Evolutionary conservation across 306 rosid species (phyloP).

Genomic region (Erythrophleum fordii): DNA sequence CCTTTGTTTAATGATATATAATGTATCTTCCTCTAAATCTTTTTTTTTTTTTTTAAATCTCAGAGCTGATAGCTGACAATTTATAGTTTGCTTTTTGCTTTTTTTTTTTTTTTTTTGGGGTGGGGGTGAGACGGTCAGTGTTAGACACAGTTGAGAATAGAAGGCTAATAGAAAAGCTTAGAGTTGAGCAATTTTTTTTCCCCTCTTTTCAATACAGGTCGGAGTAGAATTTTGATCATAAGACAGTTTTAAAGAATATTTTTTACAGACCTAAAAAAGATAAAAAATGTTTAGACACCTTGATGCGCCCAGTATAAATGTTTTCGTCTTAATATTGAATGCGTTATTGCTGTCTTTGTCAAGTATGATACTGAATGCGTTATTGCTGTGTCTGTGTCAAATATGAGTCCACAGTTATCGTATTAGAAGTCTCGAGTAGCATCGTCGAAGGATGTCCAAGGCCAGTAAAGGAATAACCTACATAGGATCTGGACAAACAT

Average conservation of each 20-base stretch:
- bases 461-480: not conserved
- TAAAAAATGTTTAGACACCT: not conserved
- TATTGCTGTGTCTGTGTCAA: not conserved
- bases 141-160: slow-evolving; percentile 38
- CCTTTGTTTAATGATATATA: slow-evolving; percentile 27
- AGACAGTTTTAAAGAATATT: not conserved
- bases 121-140: slow-evolving; percentile 1
- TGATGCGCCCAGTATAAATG: not conserved
- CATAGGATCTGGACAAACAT: not conserved
- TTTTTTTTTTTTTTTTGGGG: too few species aligned
- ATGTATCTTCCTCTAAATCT: not conserved
- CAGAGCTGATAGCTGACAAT: slow-evolving; percentile 31
- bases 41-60: not conserved
- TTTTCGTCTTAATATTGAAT: not conserved
- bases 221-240: not conserved
- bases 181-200: not conserved
- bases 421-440: not conserved
- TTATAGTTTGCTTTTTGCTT: slow-evolving; percentile 26
- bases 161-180: not conserved
- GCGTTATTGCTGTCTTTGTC: too few species aligned
- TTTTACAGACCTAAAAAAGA: not conserved
- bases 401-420: not conserved
- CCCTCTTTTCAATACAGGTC: not conserved
- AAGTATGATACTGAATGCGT: too few species aligned
- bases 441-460: not conserved